Evolutionary conservation across 371 early-diverging fungal genomes (phyloP).

Genomic region (Synchytrium microbalum): DNA sequence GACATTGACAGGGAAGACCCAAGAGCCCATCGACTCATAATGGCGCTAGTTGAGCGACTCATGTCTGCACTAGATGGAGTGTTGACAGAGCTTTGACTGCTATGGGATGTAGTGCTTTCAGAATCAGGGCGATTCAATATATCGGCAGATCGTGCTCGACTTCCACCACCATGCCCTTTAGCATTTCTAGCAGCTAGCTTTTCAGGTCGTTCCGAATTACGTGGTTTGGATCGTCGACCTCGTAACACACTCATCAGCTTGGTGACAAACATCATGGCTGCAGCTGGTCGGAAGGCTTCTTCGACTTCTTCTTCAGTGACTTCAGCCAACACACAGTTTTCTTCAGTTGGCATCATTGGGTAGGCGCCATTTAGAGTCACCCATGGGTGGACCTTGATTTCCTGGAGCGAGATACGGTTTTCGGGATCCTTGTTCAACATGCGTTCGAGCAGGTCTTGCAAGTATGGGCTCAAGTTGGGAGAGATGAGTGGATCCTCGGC

Average conservation of each 20-base stretch:
- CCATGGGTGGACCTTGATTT: conserved; percentile 73
- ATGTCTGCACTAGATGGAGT: neutral
- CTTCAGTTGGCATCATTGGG: conserved; percentile 63
- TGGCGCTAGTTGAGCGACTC: neutral
- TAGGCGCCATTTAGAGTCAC: conserved; percentile 62
- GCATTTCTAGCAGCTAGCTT: neutral
- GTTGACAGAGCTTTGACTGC: neutral
- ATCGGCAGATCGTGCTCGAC: neutral
- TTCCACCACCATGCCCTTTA: too few relatives aligned
- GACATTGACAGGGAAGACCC: neutral
- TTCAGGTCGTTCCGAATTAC: neutral
- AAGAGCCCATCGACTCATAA: neutral
- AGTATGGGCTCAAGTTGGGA: conserved; percentile 13
- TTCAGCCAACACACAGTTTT: conserved; percentile 69
- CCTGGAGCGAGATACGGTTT: conserved; percentile 63
- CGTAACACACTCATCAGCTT: conserved; percentile 15
- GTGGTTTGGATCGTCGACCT: neutral
- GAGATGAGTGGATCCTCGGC: conserved; percentile 38
- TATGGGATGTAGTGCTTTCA: neutral
- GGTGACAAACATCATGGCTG: conserved; percentile 24
- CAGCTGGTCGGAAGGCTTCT: conserved; percentile 56
- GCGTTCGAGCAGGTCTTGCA: conserved; percentile 55
- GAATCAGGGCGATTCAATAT: neutral
- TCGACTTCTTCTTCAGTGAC: conserved; percentile 83
- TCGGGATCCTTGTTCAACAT: conserved; percentile 76